A percentile compares a stretch with the other conserved stretches of the same genome.
Evolutionary conservation across 2,329 filamentous ascomycete genomes (phyloP).

Genomic region (Nigrospora osmanthi): DNA sequence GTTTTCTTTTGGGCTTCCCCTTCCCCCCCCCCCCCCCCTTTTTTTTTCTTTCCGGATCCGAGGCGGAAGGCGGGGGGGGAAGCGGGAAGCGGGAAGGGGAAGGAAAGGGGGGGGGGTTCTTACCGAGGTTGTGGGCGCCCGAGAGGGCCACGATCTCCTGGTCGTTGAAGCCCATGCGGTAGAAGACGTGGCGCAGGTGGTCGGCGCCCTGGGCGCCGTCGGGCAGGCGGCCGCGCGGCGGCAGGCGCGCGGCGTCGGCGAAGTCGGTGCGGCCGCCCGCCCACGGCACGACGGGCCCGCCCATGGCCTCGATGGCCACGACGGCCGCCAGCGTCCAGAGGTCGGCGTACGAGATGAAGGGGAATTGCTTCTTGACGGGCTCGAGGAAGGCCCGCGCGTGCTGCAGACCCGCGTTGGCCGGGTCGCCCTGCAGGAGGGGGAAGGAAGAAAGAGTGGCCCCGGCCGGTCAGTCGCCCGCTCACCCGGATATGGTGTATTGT

Average conservation of each 20-base stretch:
- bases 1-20: too few species aligned
- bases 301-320: conserved; percentile 52
- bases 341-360: conserved; percentile 60
- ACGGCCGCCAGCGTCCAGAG: conserved; percentile 57
- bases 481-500: background rate
- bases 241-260: conserved; percentile 51
- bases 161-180: conserved; percentile 94
- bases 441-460: background rate
- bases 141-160: conserved; percentile 86
- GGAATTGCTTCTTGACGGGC: conserved; percentile 48
- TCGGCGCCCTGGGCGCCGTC: conserved; percentile 71
- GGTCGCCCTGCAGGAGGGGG: conserved; percentile 38
- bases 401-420: conserved; percentile 57
- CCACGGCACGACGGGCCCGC: conserved; percentile 50
- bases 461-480: background rate
- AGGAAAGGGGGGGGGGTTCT: too few species aligned
- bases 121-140: conserved; percentile 73
- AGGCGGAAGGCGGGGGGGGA: too few species aligned
- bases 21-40: too few species aligned
- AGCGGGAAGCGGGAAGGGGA: too few species aligned
- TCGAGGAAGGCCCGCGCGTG: conserved; percentile 58
- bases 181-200: conserved; percentile 84
- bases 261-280: conserved; percentile 51
- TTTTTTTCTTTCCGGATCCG: too few species aligned
- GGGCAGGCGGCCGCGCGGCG: conserved; percentile 54